Evolutionary conservation across 169 alveolate species (phyloP).

Genomic region (Fabrea salina): DNA sequence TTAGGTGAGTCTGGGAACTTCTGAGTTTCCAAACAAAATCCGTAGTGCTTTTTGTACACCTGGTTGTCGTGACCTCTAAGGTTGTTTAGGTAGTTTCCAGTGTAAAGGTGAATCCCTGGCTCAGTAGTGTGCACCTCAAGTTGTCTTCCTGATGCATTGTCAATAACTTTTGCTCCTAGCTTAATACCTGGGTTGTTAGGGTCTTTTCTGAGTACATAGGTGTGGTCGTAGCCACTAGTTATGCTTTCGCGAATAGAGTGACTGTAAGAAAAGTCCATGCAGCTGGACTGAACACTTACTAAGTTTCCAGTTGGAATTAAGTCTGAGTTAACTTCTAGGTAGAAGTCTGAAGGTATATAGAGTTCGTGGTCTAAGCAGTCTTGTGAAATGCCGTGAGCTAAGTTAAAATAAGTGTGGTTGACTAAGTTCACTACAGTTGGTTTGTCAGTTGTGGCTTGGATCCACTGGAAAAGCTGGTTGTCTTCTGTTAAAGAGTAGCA

Average conservation of each 20-base stretch:
- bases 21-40: conserved; percentile 43
- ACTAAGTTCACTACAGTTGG: conserved; percentile 31
- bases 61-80: conserved; percentile 29
- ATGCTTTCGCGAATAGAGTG: no score
- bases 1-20: conserved; percentile 41
- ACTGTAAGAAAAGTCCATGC: no score
- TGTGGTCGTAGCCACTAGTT: no score
- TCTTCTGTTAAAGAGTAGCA: no score
- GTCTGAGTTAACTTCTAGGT: conserved; percentile 14
- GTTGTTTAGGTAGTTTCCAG: conserved; percentile 31
- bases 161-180: conserved; percentile 25
- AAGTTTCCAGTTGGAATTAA: conserved; percentile 39
- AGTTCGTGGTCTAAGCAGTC: conserved; percentile 19
- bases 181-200: background rate
- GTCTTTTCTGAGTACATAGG: no score
- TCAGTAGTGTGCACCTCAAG: conserved; percentile 39
- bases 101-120: conserved; percentile 46
- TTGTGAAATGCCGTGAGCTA: conserved; percentile 21
- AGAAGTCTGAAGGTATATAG: conserved; percentile 18
- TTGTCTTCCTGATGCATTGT: conserved; percentile 12
- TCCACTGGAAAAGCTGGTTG: no score
- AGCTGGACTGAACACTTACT: conserved; percentile 7
- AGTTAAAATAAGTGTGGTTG: conserved; percentile 40
- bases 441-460: background rate
- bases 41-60: conserved; percentile 8